Conservation (phyloP, 2,329 filamentous ascomycete species). For the Zymoseptoria passerinii region DNA sequence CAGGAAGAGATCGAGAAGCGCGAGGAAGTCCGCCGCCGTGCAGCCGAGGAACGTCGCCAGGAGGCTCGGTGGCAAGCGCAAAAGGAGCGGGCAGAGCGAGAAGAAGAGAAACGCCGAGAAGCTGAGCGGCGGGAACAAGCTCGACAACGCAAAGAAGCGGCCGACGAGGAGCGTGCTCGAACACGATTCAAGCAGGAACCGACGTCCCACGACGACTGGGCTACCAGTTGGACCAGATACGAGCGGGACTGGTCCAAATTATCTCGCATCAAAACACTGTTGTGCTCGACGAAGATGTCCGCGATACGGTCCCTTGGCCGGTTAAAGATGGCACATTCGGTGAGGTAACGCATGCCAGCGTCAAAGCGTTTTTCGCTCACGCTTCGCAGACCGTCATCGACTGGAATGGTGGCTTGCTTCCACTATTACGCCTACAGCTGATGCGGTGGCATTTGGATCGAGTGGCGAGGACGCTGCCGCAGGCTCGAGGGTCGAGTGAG, state of each 20-base stretch:
- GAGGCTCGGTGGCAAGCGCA: slow-evolving; percentile 1
- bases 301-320: slow-evolving; percentile 5
- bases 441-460: slow-evolving; percentile 2
- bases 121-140: not conserved
- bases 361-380: slow-evolving; percentile 2
- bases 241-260: not conserved
- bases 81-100: not conserved
- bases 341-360: slow-evolving; percentile 2
- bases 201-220: not conserved
- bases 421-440: slow-evolving; percentile 1
- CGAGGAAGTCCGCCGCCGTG: not conserved
- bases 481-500: not conserved
- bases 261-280: not conserved
- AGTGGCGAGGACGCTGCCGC: not conserved
- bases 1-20: not conserved
- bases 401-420: not conserved
- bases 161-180: not conserved
- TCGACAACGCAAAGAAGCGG: not conserved
- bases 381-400: not conserved
- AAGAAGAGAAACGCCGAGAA: not conserved
- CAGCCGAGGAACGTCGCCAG: not conserved
- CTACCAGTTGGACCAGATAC: not conserved
- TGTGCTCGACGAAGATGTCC: not conserved
- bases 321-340: slow-evolving; percentile 4
- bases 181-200: not conserved